Conservation (phyloP, 2,329 filamentous ascomycete genomes). For the Hypomyces perniciosus region DNA sequence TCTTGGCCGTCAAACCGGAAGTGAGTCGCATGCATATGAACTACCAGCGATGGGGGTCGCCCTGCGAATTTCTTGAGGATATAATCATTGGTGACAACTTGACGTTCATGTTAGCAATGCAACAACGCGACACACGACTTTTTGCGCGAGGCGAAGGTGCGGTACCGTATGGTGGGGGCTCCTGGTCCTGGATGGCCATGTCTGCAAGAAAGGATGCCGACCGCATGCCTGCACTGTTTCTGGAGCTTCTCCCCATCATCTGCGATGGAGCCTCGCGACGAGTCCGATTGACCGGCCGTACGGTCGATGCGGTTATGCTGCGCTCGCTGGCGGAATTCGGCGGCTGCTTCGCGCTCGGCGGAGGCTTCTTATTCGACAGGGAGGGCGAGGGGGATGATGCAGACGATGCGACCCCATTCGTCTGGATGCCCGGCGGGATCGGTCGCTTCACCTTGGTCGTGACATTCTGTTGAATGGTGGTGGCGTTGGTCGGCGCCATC, state of each 20-base stretch:
- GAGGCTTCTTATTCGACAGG: constrained; percentile 50
- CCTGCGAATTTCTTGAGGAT: constrained; percentile 77
- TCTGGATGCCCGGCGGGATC: constrained; percentile 58
- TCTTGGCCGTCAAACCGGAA: constrained; percentile 94
- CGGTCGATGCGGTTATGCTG: constrained; percentile 34
- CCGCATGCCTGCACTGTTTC: constrained; percentile 45
- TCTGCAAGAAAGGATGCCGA: constrained; percentile 45
- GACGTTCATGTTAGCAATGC: constrained; percentile 17
- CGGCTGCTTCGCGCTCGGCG: constrained; percentile 36
- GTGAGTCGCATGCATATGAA: constrained; percentile 79
- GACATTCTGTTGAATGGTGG: constrained; percentile 38
- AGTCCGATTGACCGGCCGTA: constrained; percentile 49
- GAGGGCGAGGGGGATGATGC: constrained; percentile 56
- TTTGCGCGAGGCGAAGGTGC: not conserved
- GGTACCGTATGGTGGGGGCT: constrained; percentile 49
- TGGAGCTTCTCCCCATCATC: constrained; percentile 40
- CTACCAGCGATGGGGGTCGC: constrained; percentile 72
- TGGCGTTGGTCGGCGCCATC: constrained; percentile 53
- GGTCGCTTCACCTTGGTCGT: constrained; percentile 62
- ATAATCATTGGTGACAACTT: constrained; percentile 68
- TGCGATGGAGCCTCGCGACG: constrained; percentile 51
- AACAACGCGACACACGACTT: not conserved
- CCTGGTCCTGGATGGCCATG: constrained; percentile 29
- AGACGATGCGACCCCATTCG: constrained; percentile 54
- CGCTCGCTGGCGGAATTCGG: constrained; percentile 31